Conservation (phyloP, 495 filamentous ascomycete species). For the Hypomontagnella monticulosa region DNA sequence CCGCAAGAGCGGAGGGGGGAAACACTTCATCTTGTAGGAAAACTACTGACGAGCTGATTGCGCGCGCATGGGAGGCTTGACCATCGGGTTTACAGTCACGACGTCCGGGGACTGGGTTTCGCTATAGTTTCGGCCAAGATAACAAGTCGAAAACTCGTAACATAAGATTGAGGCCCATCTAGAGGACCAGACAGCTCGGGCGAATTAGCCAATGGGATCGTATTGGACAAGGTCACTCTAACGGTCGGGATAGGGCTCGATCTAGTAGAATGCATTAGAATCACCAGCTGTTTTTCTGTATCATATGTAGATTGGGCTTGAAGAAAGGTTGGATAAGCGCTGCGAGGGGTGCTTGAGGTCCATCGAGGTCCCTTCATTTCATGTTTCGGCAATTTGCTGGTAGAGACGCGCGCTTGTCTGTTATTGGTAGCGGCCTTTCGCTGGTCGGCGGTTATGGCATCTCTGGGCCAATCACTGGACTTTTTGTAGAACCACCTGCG, state of each 20-base stretch:
- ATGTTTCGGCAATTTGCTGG: slow-evolving; percentile 34
- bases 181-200: slow-evolving; percentile 38
- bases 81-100: slow-evolving; percentile 1
- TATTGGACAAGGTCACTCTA: slow-evolving; percentile 28
- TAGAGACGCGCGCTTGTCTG: slow-evolving; percentile 43
- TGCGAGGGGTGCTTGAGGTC: slow-evolving; percentile 14
- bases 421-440: slow-evolving; percentile 37
- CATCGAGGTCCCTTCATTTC: slow-evolving; percentile 15
- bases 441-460: slow-evolving; percentile 17
- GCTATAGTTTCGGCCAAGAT: slow-evolving; percentile 34
- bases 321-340: slow-evolving; percentile 44
- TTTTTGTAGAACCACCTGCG: slow-evolving; percentile 34
- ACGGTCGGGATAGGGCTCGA: slow-evolving; percentile 7
- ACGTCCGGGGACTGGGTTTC: slow-evolving; percentile 26
- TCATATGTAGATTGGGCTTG: slow-evolving; percentile 30
- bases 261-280: not conserved
- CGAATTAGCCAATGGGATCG: slow-evolving; percentile 25
- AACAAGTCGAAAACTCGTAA: slow-evolving; percentile 26
- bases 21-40: slow-evolving; percentile 43
- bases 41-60: slow-evolving; percentile 7
- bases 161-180: slow-evolving; percentile 36
- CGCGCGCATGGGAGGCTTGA: slow-evolving; percentile 4
- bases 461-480: slow-evolving; percentile 39
- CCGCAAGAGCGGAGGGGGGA: slow-evolving; percentile 18
- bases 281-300: slow-evolving; percentile 4